Evolutionary conservation across 768 basidiomycete species (phyloP), one percentile per base, ranked within the genome.

Genomic region (Xanthoconium stramineum): DNA sequence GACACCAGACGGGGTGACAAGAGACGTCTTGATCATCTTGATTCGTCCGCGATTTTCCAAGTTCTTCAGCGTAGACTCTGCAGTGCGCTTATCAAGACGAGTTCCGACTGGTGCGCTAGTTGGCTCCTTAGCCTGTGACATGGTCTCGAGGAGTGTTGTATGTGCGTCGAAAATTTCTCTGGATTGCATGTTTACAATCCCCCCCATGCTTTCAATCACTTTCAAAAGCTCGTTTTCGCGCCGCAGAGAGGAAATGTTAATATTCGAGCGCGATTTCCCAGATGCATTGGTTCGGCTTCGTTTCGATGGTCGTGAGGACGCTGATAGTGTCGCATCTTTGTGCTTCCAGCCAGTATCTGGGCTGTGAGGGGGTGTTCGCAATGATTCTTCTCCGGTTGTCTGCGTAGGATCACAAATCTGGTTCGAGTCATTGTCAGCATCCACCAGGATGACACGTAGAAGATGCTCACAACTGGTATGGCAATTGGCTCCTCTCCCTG

Each of bases 171-270:
- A 81, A 62, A 92, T 80, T 57, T 91, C 88, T 62, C 84, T 89
- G 28, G 80, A 78, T 55, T 83, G 81, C 13, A 81, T 75, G 61
- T 86, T 86, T 44, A 80, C 72, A 40, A 92, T 81, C 1, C 91
- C 92, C 8, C 86, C 86, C 50, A 80, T 71, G 24, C 75, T 78
- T 53, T 84, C 78, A n/a, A 93, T 70, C 20, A 89, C 79, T 32
- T 81, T 83, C 52, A 84, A 66, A 47, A 94, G 69, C 69, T 94
- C 92, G 57, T 88, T 90, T 73, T 94, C 90, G 20, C 92, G 83
- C 5, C 89, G 83, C 40, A 91, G 74, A 55, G 86, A 80, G 15
- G 91, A 89, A 28, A 94, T 82, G 60, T 93, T 94, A 47, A 83
- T 75, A 58, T 79, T 81, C 30, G 73, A 56, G 32, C 72, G 68